A percentile compares a stretch with the other conserved stretches of the same genome.
phyloP scores from a whole-genome alignment of 169 alveolate genomes.

The Eimeria brunetti region DNA sequence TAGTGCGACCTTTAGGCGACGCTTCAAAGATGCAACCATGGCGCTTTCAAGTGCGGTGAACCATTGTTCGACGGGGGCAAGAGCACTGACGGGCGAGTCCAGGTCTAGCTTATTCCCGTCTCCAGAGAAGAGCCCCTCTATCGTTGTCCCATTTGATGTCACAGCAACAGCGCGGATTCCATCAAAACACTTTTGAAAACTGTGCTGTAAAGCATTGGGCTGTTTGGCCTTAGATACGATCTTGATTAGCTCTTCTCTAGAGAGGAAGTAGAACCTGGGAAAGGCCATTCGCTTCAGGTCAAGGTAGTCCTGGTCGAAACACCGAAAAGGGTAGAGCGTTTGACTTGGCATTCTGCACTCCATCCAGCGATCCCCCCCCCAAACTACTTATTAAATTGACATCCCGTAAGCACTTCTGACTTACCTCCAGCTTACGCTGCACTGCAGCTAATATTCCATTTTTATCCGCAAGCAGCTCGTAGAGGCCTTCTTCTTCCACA shows the following conservation, averaged over 20 bases:
- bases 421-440: slow-evolving; percentile 70
- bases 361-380: neutral
- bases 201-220: slow-evolving; percentile 85
- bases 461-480: slow-evolving; percentile 45
- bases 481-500: slow-evolving; percentile 61
- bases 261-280: slow-evolving; percentile 94
- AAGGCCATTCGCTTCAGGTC: slow-evolving; percentile 94
- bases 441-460: slow-evolving; percentile 34
- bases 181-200: slow-evolving; percentile 89
- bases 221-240: slow-evolving; percentile 90
- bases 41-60: slow-evolving; percentile 42
- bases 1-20: slow-evolving; percentile 24
- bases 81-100: slow-evolving; percentile 32
- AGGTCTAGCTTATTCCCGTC: slow-evolving; percentile 36
- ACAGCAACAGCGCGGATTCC: slow-evolving; percentile 83
- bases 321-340: slow-evolving; percentile 82
- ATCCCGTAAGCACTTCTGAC: neutral
- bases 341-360: neutral
- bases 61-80: slow-evolving; percentile 68
- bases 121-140: slow-evolving; percentile 35
- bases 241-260: slow-evolving; percentile 93
- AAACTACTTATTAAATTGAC: neutral
- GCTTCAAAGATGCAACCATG: slow-evolving; percentile 35
- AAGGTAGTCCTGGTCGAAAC: slow-evolving; percentile 88
- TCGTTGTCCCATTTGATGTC: slow-evolving; percentile 24